Evolutionary conservation across 2,329 filamentous ascomycete genomes (phyloP), one percentile per base, ranked within the genome.

Genomic region (Alternaria atra): DNA sequence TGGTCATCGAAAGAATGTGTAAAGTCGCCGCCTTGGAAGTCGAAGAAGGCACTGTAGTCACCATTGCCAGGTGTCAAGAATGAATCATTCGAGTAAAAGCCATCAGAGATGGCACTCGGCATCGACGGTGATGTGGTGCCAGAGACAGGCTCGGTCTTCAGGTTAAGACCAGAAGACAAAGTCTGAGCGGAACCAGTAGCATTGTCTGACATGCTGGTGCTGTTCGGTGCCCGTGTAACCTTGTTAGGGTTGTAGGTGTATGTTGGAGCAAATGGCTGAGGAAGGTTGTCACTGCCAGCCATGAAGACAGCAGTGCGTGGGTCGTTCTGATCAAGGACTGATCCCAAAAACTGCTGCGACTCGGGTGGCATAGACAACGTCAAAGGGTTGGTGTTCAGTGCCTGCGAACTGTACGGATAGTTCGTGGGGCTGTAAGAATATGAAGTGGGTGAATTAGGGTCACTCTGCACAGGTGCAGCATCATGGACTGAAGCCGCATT

Each of bases 321-420:
- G 61, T 85, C 81, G 30, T 77, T 80, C 2, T 77, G 74, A 60
- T 84, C 81, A 5, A 85, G 73, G 0, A 76, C 74, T 2, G 79
- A 76, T 15, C 82, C 84, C 6, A 87, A 76, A 17, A 87, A 76
- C 68, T 85, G 83, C 70, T 87, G 85, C 2, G 84, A 80, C 65
- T 87, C 83, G 4, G 81, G 73, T 23, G 86, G 84, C 23, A 87
- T 73, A 4, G 81, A 77, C 40, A 82, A 81, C 2, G 82, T 83
- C 55, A 87, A 77, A 9, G 84, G 83, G 42, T 79, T 79, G 46
- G 77, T 72, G 59, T 71, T 73, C 23, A 78, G 43, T n/a, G 72
- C 64, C 53, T 75, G 74, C 8, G 71, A 69, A 25, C 59, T 64
- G 25, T 71, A 66, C 6, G 76, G 67, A 40, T 73, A 77, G 35